Percentiles rank a stretch among this genome's conserved stretches.
Evolutionary conservation across 1,284 basidiomycete species (phyloP).

Genomic region (Agroathelia rolfsii): DNA sequence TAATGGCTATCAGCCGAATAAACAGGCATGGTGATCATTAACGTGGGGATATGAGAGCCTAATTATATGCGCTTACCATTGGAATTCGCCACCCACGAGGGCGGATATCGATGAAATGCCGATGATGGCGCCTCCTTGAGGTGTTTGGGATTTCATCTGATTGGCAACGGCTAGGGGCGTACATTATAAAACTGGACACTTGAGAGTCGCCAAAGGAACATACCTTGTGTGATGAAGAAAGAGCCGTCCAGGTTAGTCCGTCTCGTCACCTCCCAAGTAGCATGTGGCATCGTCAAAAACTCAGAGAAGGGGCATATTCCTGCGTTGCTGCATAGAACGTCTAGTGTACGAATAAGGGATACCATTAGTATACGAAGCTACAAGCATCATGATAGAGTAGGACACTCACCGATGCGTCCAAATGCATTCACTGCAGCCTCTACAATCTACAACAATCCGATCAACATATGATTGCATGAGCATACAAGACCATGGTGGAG

Average conservation of each 20-base stretch:
- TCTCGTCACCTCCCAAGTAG: conserved; percentile 61
- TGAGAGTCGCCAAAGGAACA: conserved; percentile 2
- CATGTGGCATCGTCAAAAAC: conserved; percentile 67
- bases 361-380: too few relatives aligned
- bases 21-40: conserved; percentile 4
- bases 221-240: conserved; percentile 68
- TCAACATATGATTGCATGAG: conserved; percentile 1
- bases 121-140: conserved; percentile 68
- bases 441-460: conserved; percentile 39
- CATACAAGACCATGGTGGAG: conserved; percentile 1
- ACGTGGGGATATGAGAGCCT: background rate
- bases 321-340: conserved; percentile 61
- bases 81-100: conserved; percentile 66
- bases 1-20: conserved; percentile 42
- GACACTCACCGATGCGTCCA: conserved; percentile 50
- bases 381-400: conserved; percentile 26
- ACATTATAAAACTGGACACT: conserved; percentile 1
- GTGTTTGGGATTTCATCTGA: conserved; percentile 63
- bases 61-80: conserved; percentile 33
- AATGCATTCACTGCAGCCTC: conserved; percentile 45
- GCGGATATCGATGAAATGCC: conserved; percentile 73
- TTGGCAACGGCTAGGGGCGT: conserved; percentile 53
- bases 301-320: conserved; percentile 77
- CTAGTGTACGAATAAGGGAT: conserved; percentile 14
- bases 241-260: conserved; percentile 73